Evolutionary conservation across 148 eudicot genomes (phyloP).

Genomic region (Cornus florida): DNA sequence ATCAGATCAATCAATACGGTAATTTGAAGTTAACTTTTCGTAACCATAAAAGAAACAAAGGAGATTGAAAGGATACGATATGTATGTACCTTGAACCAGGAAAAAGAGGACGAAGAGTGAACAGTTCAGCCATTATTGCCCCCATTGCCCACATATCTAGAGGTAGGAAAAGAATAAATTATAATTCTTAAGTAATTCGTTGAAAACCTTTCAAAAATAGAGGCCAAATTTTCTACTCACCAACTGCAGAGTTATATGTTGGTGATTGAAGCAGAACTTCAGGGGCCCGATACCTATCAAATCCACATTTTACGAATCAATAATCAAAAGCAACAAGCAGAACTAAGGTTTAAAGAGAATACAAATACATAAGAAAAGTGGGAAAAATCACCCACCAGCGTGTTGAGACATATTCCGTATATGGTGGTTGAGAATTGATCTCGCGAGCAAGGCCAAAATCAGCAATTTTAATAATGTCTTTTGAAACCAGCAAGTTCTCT

Average conservation of each 20-base stretch:
- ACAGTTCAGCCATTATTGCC: conserved; percentile 90
- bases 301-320: conserved; percentile 2
- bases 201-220: neutral
- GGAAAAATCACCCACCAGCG: conserved; percentile 57
- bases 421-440: conserved; percentile 61
- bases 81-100: conserved; percentile 92
- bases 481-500: conserved; percentile 75
- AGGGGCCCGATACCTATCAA: conserved; percentile 95
- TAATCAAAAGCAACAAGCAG: neutral
- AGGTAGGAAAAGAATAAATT: neutral
- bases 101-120: conserved; percentile 81
- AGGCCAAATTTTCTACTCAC: conserved; percentile 38
- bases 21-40: neutral
- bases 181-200: neutral
- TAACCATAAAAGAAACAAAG: neutral
- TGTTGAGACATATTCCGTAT: conserved; percentile 83
- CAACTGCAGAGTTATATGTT: conserved; percentile 83
- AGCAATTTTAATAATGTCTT: conserved; percentile 65
- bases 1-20: too few species aligned
- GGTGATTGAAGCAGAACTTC: conserved; percentile 92
- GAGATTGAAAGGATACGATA: conserved; percentile 7
- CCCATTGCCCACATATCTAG: conserved; percentile 99
- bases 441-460: conserved; percentile 93
- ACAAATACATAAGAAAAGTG: neutral
- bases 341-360: neutral